Conservation (phyloP, 129 eudicot genomes). For the Flaveria bidentis region DNA sequence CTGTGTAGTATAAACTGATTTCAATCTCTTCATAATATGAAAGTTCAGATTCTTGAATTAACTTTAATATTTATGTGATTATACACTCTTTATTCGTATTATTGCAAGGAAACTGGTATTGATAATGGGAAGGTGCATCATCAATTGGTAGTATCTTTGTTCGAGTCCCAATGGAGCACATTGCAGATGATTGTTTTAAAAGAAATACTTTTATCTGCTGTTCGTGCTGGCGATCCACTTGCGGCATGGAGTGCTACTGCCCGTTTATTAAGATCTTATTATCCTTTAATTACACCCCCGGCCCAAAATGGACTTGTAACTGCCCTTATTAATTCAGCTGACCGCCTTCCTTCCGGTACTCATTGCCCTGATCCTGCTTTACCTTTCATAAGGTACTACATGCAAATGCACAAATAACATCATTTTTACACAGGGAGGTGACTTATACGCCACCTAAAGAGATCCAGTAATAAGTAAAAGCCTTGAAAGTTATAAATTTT, state of each 20-base stretch:
- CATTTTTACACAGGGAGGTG: conserved; percentile 1
- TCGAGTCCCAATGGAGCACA: conserved; percentile 98
- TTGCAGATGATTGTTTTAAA: conserved; percentile 96
- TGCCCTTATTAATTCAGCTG: conserved; percentile 81
- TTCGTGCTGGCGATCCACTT: conserved; percentile 97
- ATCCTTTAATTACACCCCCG: conserved; percentile 92
- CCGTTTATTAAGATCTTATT: conserved; percentile 84
- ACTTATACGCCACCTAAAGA: background rate
- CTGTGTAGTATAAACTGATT: background rate
- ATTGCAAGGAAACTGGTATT: conserved; percentile 56
- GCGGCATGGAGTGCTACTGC: conserved; percentile 99
- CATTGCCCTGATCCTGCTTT: conserved; percentile 95
- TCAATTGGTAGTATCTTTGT: conserved; percentile 69
- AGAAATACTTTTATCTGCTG: conserved; percentile 90
- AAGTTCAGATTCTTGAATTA: conserved; percentile 5
- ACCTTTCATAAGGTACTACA: conserved; percentile 85
- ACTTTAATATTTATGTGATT: conserved; percentile 4
- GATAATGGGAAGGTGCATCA: conserved; percentile 77
- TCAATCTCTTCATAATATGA: background rate
- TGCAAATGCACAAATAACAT: background rate
- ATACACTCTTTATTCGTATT: background rate
- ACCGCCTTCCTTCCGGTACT: conserved; percentile 92
- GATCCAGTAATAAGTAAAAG: background rate
- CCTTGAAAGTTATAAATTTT: background rate
- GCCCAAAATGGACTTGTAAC: conserved; percentile 85